Evolutionary conservation across 176 grass and related monocot species (phyloP).

Genomic region (Paspalum notatum): DNA sequence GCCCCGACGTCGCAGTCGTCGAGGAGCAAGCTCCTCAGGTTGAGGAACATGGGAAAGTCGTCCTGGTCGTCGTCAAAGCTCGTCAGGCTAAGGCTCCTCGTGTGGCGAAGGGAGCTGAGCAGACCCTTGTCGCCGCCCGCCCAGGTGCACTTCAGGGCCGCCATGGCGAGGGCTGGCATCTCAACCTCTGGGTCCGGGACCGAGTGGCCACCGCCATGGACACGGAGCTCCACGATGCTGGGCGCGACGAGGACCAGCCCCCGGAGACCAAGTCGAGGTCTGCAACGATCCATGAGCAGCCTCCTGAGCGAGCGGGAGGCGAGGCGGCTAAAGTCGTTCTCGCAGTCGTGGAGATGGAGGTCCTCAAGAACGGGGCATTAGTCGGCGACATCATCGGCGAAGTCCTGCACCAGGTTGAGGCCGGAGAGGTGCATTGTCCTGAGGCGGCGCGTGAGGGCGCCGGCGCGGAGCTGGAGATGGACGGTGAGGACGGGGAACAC

Average conservation of each 20-base stretch:
- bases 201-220: neutral
- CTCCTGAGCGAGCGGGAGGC: conserved; percentile 1
- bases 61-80: too few species aligned
- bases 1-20: conserved; percentile 20
- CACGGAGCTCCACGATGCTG: neutral
- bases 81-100: too few species aligned
- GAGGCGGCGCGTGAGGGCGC: neutral
- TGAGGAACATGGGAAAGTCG: conserved; percentile 11
- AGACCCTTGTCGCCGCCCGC: neutral
- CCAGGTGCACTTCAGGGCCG: neutral
- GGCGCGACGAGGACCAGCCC: conserved; percentile 6
- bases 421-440: neutral
- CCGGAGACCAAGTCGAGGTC: neutral
- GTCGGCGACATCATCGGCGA: neutral
- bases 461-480: neutral
- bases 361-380: conserved; percentile 11
- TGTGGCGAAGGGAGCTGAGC: neutral
- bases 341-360: neutral
- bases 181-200: neutral
- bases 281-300: neutral
- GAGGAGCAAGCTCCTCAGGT: conserved; percentile 22
- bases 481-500: too few species aligned
- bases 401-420: neutral
- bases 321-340: neutral
- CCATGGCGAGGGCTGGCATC: neutral